Percentiles rank a stretch among this genome's conserved stretches.
phyloP scores from a whole-genome alignment of 75 land plant genomes.

The Pinus taeda region DNA sequence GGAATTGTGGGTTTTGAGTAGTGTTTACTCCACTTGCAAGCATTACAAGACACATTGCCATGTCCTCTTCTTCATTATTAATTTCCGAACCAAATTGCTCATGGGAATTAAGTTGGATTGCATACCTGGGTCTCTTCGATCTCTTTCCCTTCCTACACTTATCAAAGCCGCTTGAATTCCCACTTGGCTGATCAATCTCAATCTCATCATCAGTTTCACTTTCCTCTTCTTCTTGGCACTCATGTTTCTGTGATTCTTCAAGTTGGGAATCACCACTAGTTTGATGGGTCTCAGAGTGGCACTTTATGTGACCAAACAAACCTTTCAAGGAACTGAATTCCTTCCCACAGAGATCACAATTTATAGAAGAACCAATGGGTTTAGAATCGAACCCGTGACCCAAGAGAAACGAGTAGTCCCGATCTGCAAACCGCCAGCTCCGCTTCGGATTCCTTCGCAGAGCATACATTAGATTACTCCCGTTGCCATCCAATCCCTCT shows the following conservation, averaged over 20 bases:
- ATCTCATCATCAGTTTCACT: constrained; percentile 11
- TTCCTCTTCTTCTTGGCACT: neutral
- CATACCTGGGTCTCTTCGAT: constrained; percentile 11
- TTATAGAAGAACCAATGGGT: neutral
- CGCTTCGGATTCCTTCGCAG: constrained; percentile 11
- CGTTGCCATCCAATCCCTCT: neutral
- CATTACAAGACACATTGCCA: constrained; percentile 12
- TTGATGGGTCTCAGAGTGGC: neutral
- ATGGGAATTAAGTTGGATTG: neutral
- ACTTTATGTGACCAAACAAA: neutral
- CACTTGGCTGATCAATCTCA: neutral
- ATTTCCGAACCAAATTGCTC: constrained; percentile 10
- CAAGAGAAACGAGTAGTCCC: constrained; percentile 1
- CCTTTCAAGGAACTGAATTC: neutral
- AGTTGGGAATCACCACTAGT: neutral
- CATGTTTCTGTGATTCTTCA: neutral
- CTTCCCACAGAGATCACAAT: neutral
- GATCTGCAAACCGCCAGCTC: constrained; percentile 11
- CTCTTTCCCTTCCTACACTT: constrained; percentile 10
- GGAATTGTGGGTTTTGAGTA: neutral
- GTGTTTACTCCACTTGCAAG: constrained; percentile 10
- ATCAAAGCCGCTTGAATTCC: constrained; percentile 5
- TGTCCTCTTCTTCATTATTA: constrained; percentile 9
- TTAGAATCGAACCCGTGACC: neutral
- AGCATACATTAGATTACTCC: neutral